These are phyloP conservation scores for Artemisia argyi DNA, from an alignment of 129 eudicot genomes.

Conservation along the genomic window DNA sequence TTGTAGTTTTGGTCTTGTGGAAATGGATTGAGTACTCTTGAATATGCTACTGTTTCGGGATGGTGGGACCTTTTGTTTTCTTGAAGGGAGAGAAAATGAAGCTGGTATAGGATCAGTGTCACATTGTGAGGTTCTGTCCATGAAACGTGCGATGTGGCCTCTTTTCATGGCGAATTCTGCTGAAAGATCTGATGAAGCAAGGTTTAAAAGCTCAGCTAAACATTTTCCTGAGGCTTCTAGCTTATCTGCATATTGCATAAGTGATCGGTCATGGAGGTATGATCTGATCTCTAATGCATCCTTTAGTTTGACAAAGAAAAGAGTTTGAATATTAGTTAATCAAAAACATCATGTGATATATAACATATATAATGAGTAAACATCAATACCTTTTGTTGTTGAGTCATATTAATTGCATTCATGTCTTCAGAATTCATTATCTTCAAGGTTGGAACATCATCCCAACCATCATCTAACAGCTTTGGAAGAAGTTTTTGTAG, in stretches of 20 bases:
- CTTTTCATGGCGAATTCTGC: slow-evolving; percentile 72
- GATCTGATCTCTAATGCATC: slow-evolving; percentile 86
- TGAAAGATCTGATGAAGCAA: slow-evolving; percentile 51
- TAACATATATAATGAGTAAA: neutral
- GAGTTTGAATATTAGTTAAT: neutral
- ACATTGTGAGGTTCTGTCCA: slow-evolving; percentile 47
- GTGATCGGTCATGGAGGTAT: slow-evolving; percentile 78
- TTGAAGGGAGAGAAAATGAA: slow-evolving; percentile 43
- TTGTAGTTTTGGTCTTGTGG: slow-evolving; percentile 50
- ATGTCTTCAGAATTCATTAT: slow-evolving; percentile 76
- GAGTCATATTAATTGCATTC: slow-evolving; percentile 68
- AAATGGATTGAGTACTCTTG: slow-evolving; percentile 31
- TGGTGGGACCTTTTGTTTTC: slow-evolving; percentile 35
- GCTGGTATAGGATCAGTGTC: slow-evolving; percentile 54
- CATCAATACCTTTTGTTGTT: slow-evolving; percentile 55
- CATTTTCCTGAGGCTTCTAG: slow-evolving; percentile 69
- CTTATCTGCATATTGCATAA: slow-evolving; percentile 74
- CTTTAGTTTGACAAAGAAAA: slow-evolving; percentile 33
- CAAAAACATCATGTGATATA: neutral
- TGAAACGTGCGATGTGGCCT: slow-evolving; percentile 81
- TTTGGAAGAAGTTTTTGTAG: slow-evolving; percentile 59
- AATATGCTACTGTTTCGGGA: slow-evolving; percentile 49
- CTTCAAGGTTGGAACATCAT: slow-evolving; percentile 84
- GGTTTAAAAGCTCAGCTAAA: slow-evolving; percentile 65
- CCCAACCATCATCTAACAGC: slow-evolving; percentile 89